Evolutionary conservation across 352 stramenopile species (phyloP).

Genomic region (Globisporangium sylvaticum): DNA sequence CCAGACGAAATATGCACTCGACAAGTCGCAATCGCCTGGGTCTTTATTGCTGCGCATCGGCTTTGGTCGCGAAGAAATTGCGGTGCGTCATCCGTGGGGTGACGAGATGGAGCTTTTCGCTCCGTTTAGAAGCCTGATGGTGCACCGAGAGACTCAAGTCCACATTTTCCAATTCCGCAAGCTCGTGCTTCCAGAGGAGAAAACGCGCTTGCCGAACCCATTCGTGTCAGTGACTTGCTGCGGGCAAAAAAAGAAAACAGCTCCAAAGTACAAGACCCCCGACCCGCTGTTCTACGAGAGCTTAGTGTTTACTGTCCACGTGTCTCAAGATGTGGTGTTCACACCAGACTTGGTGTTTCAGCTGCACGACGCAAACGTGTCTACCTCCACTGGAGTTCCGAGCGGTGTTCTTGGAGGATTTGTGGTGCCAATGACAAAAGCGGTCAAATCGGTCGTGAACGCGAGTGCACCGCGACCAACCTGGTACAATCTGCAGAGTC

Average conservation of each 20-base stretch:
- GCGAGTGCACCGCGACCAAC: conserved; percentile 41
- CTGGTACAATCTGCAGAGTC: conserved; percentile 40
- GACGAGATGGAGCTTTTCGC: conserved; percentile 37
- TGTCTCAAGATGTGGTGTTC: conserved; percentile 52
- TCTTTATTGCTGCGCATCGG: conserved; percentile 51
- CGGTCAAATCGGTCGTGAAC: conserved; percentile 37
- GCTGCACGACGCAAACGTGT: conserved; percentile 54
- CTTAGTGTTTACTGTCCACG: conserved; percentile 46
- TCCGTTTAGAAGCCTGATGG: conserved; percentile 39
- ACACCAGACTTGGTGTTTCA: conserved; percentile 70
- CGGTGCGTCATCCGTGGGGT: conserved; percentile 48
- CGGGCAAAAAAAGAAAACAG: conserved; percentile 53
- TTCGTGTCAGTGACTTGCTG: conserved; percentile 77
- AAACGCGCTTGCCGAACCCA: conserved; percentile 60
- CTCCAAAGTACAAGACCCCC: conserved; percentile 42
- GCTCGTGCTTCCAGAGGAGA: conserved; percentile 38
- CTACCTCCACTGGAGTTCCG: conserved; percentile 15
- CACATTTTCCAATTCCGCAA: conserved; percentile 83
- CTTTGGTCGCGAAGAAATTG: conserved; percentile 67
- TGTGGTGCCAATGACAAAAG: conserved; percentile 38
- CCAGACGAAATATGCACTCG: conserved; percentile 50
- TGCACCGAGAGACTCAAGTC: conserved; percentile 68
- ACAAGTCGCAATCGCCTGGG: conserved; percentile 46
- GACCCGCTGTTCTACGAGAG: conserved; percentile 85
- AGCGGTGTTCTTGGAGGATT: conserved; percentile 41